These are phyloP conservation scores for Acacia pycnantha DNA, from an alignment of 331 rosid species.

Conservation along the genomic window DNA sequence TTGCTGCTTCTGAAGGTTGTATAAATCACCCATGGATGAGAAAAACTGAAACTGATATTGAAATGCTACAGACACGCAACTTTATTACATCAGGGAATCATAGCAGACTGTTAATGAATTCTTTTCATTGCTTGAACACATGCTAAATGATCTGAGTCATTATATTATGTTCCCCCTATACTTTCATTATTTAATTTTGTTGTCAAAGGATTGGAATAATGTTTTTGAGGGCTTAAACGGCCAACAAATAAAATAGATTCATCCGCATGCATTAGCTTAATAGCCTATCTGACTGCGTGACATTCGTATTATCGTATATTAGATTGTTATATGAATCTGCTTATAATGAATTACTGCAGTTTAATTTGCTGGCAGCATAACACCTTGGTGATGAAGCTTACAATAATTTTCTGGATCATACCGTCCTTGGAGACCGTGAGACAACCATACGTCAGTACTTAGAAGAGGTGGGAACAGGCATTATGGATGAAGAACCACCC, in stretches of 20 bases:
- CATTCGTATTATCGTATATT: neutral
- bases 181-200: neutral
- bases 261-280: conserved; percentile 10
- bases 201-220: neutral
- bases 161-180: neutral
- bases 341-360: conserved; percentile 42
- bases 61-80: neutral
- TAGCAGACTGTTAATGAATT: neutral
- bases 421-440: conserved; percentile 75
- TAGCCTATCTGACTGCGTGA: neutral
- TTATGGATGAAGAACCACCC: conserved; percentile 89
- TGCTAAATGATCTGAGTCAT: neutral
- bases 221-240: neutral
- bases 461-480: conserved; percentile 50
- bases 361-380: conserved; percentile 75
- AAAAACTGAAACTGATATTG: neutral
- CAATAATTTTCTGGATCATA: conserved; percentile 81
- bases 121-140: neutral
- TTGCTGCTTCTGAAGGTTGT: neutral
- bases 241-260: neutral
- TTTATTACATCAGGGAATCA: neutral
- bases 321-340: neutral
- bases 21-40: neutral
- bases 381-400: conserved; percentile 56
- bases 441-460: conserved; percentile 74